Evolutionary conservation across 192 early-diverging fungal genomes (phyloP), one percentile per base, ranked within the genome.

Genomic region (Backusella tuberculispora): DNA sequence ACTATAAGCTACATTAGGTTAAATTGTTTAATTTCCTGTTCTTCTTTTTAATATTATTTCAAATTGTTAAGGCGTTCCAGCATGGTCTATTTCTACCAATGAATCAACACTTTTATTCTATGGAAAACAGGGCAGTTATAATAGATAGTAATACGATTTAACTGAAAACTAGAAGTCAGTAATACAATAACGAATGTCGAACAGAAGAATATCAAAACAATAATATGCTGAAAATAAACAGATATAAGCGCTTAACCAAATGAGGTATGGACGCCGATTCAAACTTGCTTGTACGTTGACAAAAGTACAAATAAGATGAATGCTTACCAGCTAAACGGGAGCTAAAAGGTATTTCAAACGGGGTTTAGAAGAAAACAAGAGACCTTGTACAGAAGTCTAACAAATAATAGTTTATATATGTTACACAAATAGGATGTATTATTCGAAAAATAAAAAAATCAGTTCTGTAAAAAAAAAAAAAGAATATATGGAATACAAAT

Each of bases 311-410:
- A 60, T 60, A 26, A 60, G 26, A 60, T 8, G 8, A 19, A 14
- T 50, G 19, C 48, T 50, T 50, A 46, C 21, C 4, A 24, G 21
- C 26, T 26, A 3, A 60, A 60, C 53, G 53, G 53, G 21, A 60
- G 5, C 7, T 60, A 26, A 60, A 60, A 26, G 8, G 12, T 10
- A 24, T 60, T 60, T 60, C 53, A 60, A 60, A 60, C 53, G 53
- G 53, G 53, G 53, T 60, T 60, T 60, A 60, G 53, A 60, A 26
- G n/a, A 24, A 60, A 60, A 12, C 21, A 60, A 60, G 21, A 26
- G 4, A 12, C 10, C 53, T 24, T 60, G 26, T n/a, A 60, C 53
- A 60, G 12, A 26, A 24, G 9, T 34, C 29, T 8, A 26, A 60
- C 53, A 60, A 60, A 60, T 60, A 24, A 13, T 24, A 60, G 13